phyloP scores from a whole-genome alignment of 345 rosid species.

The Euphorbia lathyris region DNA sequence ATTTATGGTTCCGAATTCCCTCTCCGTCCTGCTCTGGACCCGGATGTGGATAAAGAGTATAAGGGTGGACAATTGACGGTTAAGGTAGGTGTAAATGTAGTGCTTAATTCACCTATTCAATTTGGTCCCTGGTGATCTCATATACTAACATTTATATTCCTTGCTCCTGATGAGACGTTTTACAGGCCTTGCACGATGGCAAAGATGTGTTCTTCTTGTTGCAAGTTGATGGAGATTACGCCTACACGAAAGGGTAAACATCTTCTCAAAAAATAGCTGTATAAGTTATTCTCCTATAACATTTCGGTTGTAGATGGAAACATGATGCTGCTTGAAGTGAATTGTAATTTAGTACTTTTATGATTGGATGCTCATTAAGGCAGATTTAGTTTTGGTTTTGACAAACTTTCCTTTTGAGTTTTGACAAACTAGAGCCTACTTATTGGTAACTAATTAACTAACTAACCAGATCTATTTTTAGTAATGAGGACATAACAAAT shows the following conservation, averaged over 20 bases:
- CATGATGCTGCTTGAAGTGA: background rate
- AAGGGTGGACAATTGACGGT: constrained; percentile 73
- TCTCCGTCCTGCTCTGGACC: constrained; percentile 89
- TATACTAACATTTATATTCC: background rate
- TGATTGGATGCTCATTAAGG: constrained; percentile 3
- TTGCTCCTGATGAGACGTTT: constrained; percentile 5
- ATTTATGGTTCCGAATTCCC: constrained; percentile 75
- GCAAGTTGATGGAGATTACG: constrained; percentile 85
- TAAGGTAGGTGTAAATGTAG: constrained; percentile 45
- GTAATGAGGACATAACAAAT: background rate
- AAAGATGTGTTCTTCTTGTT: constrained; percentile 68
- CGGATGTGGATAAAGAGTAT: constrained; percentile 73
- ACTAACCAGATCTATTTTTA: background rate
- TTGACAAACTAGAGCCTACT: background rate
- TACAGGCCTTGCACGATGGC: constrained; percentile 95
- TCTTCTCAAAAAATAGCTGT: background rate
- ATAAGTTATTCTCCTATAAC: background rate
- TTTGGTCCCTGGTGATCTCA: background rate
- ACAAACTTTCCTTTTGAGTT: background rate
- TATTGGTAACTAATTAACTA: background rate
- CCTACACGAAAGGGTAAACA: constrained; percentile 72
- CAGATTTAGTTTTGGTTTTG: constrained; percentile 3
- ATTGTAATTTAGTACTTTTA: background rate
- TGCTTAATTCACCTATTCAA: background rate
- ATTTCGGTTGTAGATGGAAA: background rate